These are phyloP conservation scores for Sedum album DNA, from an alignment of 164 flowering plant genomes.

Conservation along the genomic window DNA sequence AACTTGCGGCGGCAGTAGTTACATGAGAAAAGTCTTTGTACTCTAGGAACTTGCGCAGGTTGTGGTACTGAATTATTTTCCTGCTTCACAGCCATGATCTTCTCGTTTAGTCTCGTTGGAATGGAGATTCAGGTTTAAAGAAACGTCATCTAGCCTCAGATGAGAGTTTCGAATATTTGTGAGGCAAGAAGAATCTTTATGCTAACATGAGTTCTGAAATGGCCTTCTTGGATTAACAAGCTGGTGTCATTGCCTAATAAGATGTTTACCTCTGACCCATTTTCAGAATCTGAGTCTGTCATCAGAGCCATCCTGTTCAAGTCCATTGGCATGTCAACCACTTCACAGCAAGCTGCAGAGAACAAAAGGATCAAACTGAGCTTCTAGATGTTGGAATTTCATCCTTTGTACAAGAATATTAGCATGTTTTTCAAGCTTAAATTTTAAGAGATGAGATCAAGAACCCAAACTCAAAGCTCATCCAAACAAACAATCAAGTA, in stretches of 20 bases:
- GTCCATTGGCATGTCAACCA: not conserved
- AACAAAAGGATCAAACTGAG: not conserved
- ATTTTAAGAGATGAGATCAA: no score
- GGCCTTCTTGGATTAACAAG: conserved; percentile 34
- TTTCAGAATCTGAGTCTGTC: conserved; percentile 41
- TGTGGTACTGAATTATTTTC: conserved; percentile 15
- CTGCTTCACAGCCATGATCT: conserved; percentile 9
- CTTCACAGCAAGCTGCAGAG: not conserved
- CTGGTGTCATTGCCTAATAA: conserved; percentile 39
- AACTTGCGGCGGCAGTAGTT: conserved; percentile 72
- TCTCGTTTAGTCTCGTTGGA: conserved; percentile 20
- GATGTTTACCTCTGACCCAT: conserved; percentile 50
- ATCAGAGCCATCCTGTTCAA: conserved; percentile 31
- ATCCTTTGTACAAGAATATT: no score
- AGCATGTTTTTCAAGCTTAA: no score
- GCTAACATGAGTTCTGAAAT: conserved; percentile 22
- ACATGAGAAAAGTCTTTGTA: conserved; percentile 71
- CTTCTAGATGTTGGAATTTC: no score
- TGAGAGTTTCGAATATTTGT: not conserved
- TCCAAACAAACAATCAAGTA: no score
- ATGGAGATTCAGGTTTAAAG: conserved; percentile 49
- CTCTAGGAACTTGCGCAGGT: conserved; percentile 15
- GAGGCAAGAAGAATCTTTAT: conserved; percentile 23
- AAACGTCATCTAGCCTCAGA: conserved; percentile 21
- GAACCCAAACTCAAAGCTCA: no score